Evolutionary conservation across 768 basidiomycete species (phyloP).

Genomic region (Gautieria morchelliformis): DNA sequence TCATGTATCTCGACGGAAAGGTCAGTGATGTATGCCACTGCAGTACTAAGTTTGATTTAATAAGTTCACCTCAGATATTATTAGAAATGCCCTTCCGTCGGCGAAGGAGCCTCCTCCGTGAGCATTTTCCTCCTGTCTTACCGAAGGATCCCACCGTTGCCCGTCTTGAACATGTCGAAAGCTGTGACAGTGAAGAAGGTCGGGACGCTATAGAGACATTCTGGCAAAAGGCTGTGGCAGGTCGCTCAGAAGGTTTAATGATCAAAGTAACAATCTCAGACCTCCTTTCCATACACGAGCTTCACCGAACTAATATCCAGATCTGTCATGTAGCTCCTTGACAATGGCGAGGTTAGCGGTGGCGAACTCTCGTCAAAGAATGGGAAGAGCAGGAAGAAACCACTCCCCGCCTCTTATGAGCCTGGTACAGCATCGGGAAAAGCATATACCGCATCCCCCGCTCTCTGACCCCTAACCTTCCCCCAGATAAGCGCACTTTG

Average conservation of each 20-base stretch:
- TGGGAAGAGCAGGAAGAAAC: conserved; percentile 44
- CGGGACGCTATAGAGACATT: conserved; percentile 60
- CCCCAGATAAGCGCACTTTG: conserved; percentile 65
- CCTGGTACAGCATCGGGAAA: conserved; percentile 33
- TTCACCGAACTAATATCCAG: not conserved
- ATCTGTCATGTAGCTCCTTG: conserved; percentile 43
- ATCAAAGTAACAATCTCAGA: conserved; percentile 49
- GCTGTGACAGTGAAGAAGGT: conserved; percentile 54
- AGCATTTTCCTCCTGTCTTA: conserved; percentile 45
- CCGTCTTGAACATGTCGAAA: conserved; percentile 65
- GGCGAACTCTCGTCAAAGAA: conserved; percentile 21
- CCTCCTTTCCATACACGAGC: not conserved
- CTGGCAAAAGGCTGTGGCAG: conserved; percentile 64
- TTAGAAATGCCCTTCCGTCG: conserved; percentile 60
- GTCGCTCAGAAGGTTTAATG: conserved; percentile 89
- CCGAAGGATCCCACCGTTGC: conserved; percentile 41
- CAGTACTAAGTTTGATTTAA: not conserved
- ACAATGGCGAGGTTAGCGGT: conserved; percentile 36
- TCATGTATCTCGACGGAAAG: conserved; percentile 77
- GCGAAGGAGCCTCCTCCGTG: conserved; percentile 55
- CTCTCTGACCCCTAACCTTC: not conserved
- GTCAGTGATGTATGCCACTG: conserved; percentile 34
- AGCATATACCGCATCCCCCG: not conserved
- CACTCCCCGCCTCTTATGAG: conserved; percentile 79
- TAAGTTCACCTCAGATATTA: conserved; percentile 40